Evolutionary conservation across 441 rosid species (phyloP), one percentile per base, ranked within the genome.

Genomic region (Populus hybrid): DNA sequence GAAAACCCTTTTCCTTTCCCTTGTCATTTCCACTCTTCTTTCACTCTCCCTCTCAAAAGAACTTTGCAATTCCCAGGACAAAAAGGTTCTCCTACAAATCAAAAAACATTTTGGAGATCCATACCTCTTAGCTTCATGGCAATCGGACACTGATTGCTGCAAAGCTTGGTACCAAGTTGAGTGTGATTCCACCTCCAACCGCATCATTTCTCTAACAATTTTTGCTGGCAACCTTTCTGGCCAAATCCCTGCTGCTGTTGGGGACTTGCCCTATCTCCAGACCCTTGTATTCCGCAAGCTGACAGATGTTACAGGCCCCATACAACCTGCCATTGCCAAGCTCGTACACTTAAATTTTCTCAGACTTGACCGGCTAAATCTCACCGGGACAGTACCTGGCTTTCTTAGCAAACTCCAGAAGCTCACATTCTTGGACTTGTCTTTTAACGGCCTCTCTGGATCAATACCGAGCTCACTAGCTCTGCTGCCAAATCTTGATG

Each of bases 101-200:
- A 91, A 90, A 81, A 40, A 80, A 65, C 74, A 85, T 66, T 84
- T 91, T 3, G 87, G 88, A 79, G 80, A 94, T 81, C 97, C 97
- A 36, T 88, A 85, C 50, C 75, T 84, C n/a, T 85, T 91, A 50
- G 82, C 93, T 76, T 88, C 98, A 0, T 90, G 97, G 98, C 73
- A 73, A 14, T 83, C 88, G 9, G 74, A 73, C 78, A 74, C 86
- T 19, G 93, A 91, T 79, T 93, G 97, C 82, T 91, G 95, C 75
- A 70, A 65, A 53, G 18, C 28, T 24, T 93, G 98, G 97, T 84
- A 88, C 80, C 81, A 81, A 4, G 88, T 90, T n/a, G 77, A 81
- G 18, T 92, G 98, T 79, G 84, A 92, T 42, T 72, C 67, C 18
- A 81, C 84, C 70, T 84, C 84, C 75, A 78, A 82, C 81, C 92